Evolutionary conservation across 1,284 basidiomycete species (phyloP).

Genomic region (Microbotryum silenes-acaulis): DNA sequence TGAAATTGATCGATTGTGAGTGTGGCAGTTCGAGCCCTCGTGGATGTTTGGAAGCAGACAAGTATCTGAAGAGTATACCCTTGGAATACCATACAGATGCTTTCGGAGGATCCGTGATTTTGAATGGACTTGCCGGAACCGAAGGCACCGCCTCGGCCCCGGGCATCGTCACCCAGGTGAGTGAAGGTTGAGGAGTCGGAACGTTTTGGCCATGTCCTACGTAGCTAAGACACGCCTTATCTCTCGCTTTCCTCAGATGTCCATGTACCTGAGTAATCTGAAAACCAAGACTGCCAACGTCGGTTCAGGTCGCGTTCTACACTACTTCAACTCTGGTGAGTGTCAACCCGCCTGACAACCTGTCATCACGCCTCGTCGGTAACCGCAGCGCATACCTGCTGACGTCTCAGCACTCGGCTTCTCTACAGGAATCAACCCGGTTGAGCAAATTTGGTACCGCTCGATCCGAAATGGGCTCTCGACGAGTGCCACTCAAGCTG

Average conservation of each 20-base stretch:
- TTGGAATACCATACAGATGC: slow-evolving; percentile 11
- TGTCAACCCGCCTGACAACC: not conserved
- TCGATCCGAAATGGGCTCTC: slow-evolving; percentile 1
- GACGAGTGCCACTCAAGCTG: too few relatives aligned
- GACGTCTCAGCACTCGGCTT: too few relatives aligned
- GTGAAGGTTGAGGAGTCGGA: slow-evolving; percentile 12
- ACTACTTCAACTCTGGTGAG: slow-evolving; percentile 27
- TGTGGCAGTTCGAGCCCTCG: not conserved
- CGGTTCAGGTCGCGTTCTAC: slow-evolving; percentile 16
- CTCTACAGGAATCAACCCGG: slow-evolving; percentile 22
- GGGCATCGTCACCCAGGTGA: too few relatives aligned
- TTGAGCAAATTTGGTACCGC: slow-evolving; percentile 21
- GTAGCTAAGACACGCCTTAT: too few relatives aligned
- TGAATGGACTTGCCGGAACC: slow-evolving; percentile 21
- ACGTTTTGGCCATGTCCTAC: not conserved
- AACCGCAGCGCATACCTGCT: too few relatives aligned
- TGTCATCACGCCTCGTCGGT: too few relatives aligned
- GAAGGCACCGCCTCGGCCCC: slow-evolving; percentile 9
- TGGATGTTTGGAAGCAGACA: not conserved
- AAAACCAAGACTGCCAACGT: not conserved
- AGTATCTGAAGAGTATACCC: too few relatives aligned
- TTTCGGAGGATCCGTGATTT: slow-evolving; percentile 22
- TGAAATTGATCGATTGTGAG: slow-evolving; percentile 21
- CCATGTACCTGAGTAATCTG: slow-evolving; percentile 19
- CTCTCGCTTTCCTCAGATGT: slow-evolving; percentile 2